Base-by-base conservation (phyloP, 192 early-diverging fungal genomes). In the Kickxella alabastrina region DNA sequence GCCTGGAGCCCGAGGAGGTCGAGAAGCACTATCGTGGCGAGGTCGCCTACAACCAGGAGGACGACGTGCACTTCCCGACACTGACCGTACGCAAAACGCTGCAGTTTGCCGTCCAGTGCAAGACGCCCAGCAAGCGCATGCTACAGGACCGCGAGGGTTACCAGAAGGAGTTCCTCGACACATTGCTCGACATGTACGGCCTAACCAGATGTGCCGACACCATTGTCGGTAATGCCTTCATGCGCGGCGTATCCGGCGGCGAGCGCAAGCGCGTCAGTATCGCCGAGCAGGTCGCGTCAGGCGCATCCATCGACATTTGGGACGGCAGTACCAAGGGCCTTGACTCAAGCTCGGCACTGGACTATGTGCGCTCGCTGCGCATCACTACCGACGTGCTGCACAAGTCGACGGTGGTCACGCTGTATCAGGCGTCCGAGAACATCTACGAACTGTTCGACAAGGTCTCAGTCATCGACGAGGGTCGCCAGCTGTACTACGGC, bases 201-300 rank as follows among this genome's bases (percentile, higher is more conserved):
- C 70, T 78, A 37, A 36, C 28, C 7, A 48, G 57, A 13, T 78
- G 76, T 34, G 76, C 76, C 34, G 76, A 78, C 52, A 78, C 76
- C 10, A 62, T 68, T 8, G 87, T 88, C 6, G 87, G 87, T 36
- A 82, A 88, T 56, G 87, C 83, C 10, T 85, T 85, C 43, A 55
- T 88, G 55, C 85, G 87, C 47, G 85, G 87, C 60, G 71, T 87
- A n/a, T 86, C 84, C n/a, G 85, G 87, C 57, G 87, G 87, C 37
- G 87, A 89, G 62, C 82, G 83, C 59, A 86, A 86, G 66, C 87
- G 87, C 54, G 79, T 87, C 31, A 85, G 83, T 12, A 89, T 87
- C 59, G 85, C 86, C 12, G 86, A 87, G 65, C 86, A 87, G 63
- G 83, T 87, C 52, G 83, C 84, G 10, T 79, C 79, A 13, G 71